Base-by-base conservation (phyloP, 345 rosid genomes). In the Camelina neglecta region DNA sequence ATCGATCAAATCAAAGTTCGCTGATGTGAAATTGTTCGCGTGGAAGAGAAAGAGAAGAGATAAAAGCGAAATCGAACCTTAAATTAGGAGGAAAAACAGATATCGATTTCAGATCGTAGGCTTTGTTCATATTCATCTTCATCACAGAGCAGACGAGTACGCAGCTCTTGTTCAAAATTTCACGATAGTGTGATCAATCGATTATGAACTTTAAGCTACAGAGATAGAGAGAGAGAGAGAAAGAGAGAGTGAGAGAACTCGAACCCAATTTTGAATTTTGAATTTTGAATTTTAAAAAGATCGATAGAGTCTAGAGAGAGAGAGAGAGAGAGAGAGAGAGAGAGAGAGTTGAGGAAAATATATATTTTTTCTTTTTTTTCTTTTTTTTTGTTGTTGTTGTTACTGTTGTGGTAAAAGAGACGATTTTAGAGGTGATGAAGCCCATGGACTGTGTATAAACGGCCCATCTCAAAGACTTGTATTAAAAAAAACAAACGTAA, bases 121-220 rank as follows among this genome's bases (percentile, higher is more conserved):
- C 96, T 86, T 83, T 89, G 85, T 93, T 93, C 83, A 91, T 86
- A 83, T 93, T 95, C 96, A 90, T 78, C 86, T 92, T 95, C 97
- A 87, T 90, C 76, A 8, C 11, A 8, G 0, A 61, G 26, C 23
- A 54, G 49, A 57, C 29, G 61, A 67, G 1, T 48, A 67, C 35
- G 67, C 67, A 38, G 36, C 54, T 47, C 2, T 18, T 66, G 69
- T 75, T 69, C 79, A 12, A 60, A 60, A 29, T 29, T 13, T 60
- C 21, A 26, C 42, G 53, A 38, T 11, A 4, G 60, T 10, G 42
- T 36, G 59, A 65, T 44, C 26, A 48, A 36, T 36, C 51, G 31
- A 36, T 41, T 1, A 26, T 68, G 60, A 45, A 36, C 3, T 57
- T 0, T 26, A 48, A 48, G 29, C 20, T 1, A 31, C 18, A 69